phyloP scores from a whole-genome alignment of 805 yeast genomes.

The Barnettozyma vustinii region DNA sequence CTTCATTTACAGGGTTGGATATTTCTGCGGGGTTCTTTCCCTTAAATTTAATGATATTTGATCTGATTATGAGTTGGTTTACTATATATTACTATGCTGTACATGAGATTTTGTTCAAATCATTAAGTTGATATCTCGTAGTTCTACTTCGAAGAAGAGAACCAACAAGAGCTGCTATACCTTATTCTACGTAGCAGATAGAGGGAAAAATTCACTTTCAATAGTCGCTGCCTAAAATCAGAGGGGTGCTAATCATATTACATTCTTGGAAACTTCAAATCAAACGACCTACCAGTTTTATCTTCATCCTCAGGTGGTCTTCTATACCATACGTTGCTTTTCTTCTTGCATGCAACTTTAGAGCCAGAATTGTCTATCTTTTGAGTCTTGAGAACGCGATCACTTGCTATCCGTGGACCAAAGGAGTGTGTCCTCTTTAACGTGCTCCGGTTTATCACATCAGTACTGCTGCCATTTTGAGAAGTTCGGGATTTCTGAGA shows the following conservation, averaged over 20 bases:
- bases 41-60: background rate
- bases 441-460: background rate
- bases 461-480: background rate
- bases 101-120: too few relatives aligned
- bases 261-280: slow-evolving; percentile 14
- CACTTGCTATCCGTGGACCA: slow-evolving; percentile 11
- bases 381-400: slow-evolving; percentile 9
- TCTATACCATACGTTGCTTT: background rate
- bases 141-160: too few relatives aligned
- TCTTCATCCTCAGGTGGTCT: background rate
- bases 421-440: slow-evolving; percentile 4
- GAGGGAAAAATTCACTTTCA: too few relatives aligned
- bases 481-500: background rate
- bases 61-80: background rate
- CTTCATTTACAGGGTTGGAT: background rate
- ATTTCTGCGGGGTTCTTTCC: background rate
- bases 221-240: too few relatives aligned
- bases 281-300: slow-evolving; percentile 2
- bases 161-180: too few relatives aligned
- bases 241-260: too few relatives aligned
- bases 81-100: too few relatives aligned
- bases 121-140: too few relatives aligned
- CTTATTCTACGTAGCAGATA: too few relatives aligned
- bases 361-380: background rate
- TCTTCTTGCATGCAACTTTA: background rate